Evolutionary conservation across 805 yeast genomes (phyloP).

Genomic region (Wickerhamomyces rabaulensis): DNA sequence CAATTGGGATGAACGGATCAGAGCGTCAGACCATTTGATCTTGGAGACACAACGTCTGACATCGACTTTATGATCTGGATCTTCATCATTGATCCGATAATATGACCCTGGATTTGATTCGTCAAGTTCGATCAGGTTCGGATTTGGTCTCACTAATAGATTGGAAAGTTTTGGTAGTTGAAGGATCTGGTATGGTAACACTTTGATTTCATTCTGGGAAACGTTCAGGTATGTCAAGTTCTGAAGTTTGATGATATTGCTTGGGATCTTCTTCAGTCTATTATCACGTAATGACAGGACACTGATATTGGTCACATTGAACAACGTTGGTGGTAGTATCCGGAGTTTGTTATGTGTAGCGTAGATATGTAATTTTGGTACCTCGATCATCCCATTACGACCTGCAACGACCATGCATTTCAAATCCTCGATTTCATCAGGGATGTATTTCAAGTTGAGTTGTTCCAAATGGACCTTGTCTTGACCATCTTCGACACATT

Average conservation of each 20-base stretch:
- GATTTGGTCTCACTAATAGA: slow-evolving; percentile 54
- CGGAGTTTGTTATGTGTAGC: slow-evolving; percentile 45
- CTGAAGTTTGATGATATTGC: slow-evolving; percentile 36
- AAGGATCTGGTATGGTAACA: slow-evolving; percentile 50
- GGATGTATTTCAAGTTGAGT: slow-evolving; percentile 42
- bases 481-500: slow-evolving; percentile 42
- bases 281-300: slow-evolving; percentile 51
- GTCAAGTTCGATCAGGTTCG: slow-evolving; percentile 24
- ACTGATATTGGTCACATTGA: slow-evolving; percentile 43
- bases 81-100: slow-evolving; percentile 21
- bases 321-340: slow-evolving; percentile 44
- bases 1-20: slow-evolving; percentile 3
- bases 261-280: slow-evolving; percentile 40
- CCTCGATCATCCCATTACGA: slow-evolving; percentile 26
- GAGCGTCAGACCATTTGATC: slow-evolving; percentile 20
- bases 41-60: slow-evolving; percentile 20
- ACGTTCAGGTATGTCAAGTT: slow-evolving; percentile 47
- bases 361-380: slow-evolving; percentile 40
- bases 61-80: slow-evolving; percentile 9
- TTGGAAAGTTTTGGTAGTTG: slow-evolving; percentile 36
- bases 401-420: slow-evolving; percentile 46
- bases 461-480: slow-evolving; percentile 43
- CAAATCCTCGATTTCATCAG: slow-evolving; percentile 55
- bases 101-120: slow-evolving; percentile 12
- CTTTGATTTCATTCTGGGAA: slow-evolving; percentile 44